Conservation (phyloP, 208 protist genomes). For the Crithidia expoeki region DNA sequence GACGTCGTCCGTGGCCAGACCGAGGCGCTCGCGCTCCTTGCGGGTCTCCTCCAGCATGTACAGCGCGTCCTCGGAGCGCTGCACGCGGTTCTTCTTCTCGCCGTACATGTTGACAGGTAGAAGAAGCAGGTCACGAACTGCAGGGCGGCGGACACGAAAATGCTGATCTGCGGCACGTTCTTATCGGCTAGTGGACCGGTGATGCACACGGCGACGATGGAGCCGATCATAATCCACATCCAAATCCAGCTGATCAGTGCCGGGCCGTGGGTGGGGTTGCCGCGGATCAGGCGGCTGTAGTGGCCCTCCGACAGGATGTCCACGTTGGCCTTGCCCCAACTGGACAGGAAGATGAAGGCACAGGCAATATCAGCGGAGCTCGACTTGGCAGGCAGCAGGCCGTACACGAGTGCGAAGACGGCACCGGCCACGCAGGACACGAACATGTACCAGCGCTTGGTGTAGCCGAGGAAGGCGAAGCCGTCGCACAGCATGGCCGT, state of each 20-base stretch:
- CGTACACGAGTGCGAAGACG: constrained; percentile 48
- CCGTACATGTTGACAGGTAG: too few relatives aligned
- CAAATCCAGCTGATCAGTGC: constrained; percentile 77
- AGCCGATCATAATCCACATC: constrained; percentile 57
- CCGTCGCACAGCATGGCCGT: constrained; percentile 66
- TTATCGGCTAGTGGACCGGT: constrained; percentile 58
- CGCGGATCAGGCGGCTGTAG: constrained; percentile 72
- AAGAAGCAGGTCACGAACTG: constrained; percentile 42
- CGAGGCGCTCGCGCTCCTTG: constrained; percentile 37
- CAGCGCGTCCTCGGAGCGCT: constrained; percentile 47
- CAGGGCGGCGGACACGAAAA: constrained; percentile 54
- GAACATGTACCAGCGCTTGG: constrained; percentile 78
- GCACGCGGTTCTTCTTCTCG: constrained; percentile 18
- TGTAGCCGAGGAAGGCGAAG: constrained; percentile 72
- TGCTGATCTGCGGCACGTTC: constrained; percentile 37
- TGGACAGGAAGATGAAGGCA: constrained; percentile 60
- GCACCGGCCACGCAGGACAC: constrained; percentile 51
- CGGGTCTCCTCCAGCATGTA: constrained; percentile 33
- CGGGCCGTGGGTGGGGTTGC: constrained; percentile 44
- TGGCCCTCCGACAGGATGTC: constrained; percentile 82
- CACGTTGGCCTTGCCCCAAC: constrained; percentile 65
- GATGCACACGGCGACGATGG: constrained; percentile 45
- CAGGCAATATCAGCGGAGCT: constrained; percentile 42
- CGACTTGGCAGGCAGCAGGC: constrained; percentile 51
- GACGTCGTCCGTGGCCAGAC: constrained; percentile 6